Conservation (phyloP, 106 monocot species). For the Vanilla planifolia region DNA sequence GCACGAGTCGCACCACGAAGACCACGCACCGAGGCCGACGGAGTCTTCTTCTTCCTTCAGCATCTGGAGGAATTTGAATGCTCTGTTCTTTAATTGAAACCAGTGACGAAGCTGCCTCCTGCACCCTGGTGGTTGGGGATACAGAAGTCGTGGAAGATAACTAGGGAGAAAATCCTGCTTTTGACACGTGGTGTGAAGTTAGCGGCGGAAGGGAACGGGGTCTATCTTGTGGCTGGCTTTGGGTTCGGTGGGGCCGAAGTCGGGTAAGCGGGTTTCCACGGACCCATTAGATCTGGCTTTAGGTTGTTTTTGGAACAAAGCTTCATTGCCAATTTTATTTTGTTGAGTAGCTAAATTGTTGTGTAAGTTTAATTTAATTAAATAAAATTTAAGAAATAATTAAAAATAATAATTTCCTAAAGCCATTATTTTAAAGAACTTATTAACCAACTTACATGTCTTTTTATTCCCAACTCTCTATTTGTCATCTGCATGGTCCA, state of each 20-base stretch:
- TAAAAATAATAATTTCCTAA: too few species aligned
- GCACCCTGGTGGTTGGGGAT: not conserved
- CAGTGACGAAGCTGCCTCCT: not conserved
- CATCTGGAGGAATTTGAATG: slow-evolving; percentile 6
- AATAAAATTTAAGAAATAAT: too few species aligned
- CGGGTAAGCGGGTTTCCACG: too few species aligned
- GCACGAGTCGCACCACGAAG: slow-evolving; percentile 29
- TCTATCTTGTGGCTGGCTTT: slow-evolving; percentile 24
- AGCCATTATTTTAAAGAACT: too few species aligned
- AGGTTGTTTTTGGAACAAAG: too few species aligned
- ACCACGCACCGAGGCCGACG: not conserved
- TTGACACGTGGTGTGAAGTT: slow-evolving; percentile 22
- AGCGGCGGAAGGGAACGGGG: slow-evolving; percentile 11
- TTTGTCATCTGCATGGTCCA: too few species aligned
- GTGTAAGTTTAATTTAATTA: too few species aligned
- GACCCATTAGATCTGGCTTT: too few species aligned
- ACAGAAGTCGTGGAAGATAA: not conserved
- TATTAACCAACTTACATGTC: too few species aligned
- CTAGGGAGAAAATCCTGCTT: slow-evolving; percentile 6
- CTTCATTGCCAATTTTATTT: too few species aligned
- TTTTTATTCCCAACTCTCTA: too few species aligned
- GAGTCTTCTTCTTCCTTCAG: not conserved
- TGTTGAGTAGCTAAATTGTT: too few species aligned
- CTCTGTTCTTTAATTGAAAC: not conserved
- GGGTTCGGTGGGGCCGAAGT: slow-evolving; percentile 13